These are phyloP conservation scores for Staphylotrichum tortipilum DNA, from an alignment of 495 filamentous ascomycete genomes.

Conservation along the genomic window DNA sequence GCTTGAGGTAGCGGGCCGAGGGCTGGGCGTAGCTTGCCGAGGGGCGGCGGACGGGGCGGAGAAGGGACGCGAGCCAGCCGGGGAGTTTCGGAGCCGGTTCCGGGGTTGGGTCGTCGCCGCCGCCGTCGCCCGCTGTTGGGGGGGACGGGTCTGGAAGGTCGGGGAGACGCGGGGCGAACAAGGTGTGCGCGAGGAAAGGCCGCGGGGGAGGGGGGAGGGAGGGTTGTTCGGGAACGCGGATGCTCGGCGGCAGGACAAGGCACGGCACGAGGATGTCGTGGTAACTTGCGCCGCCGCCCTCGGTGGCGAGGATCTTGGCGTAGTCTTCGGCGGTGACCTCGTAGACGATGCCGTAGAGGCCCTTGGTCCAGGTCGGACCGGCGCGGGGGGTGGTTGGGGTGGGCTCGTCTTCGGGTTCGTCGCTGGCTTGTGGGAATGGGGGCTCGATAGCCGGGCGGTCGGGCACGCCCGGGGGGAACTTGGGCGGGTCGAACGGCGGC, in stretches of 20 bases:
- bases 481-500: conserved; percentile 24
- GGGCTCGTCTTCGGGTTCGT: neutral
- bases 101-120: conserved; percentile 10
- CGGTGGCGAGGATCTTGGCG: conserved; percentile 76
- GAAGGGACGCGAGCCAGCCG: conserved; percentile 22
- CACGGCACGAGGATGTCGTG: conserved; percentile 74
- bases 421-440: conserved; percentile 22
- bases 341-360: conserved; percentile 88
- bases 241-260: conserved; percentile 49
- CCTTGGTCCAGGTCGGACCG: conserved; percentile 53
- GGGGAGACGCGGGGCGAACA: conserved; percentile 35
- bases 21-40: conserved; percentile 67
- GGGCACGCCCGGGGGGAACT: conserved; percentile 24
- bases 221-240: conserved; percentile 36
- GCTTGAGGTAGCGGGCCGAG: conserved; percentile 68
- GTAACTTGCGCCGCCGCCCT: conserved; percentile 78
- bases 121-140: conserved; percentile 10
- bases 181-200: conserved; percentile 39
- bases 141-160: conserved; percentile 7
- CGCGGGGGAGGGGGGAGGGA: conserved; percentile 27
- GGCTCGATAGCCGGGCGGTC: conserved; percentile 2
- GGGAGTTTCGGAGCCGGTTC: conserved; percentile 10
- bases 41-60: conserved; percentile 43
- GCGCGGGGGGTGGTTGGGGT: too few species aligned
- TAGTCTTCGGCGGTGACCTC: conserved; percentile 79